Evolutionary conservation across 768 basidiomycete genomes (phyloP).

Genomic region (Lactarius sanguifluus): DNA sequence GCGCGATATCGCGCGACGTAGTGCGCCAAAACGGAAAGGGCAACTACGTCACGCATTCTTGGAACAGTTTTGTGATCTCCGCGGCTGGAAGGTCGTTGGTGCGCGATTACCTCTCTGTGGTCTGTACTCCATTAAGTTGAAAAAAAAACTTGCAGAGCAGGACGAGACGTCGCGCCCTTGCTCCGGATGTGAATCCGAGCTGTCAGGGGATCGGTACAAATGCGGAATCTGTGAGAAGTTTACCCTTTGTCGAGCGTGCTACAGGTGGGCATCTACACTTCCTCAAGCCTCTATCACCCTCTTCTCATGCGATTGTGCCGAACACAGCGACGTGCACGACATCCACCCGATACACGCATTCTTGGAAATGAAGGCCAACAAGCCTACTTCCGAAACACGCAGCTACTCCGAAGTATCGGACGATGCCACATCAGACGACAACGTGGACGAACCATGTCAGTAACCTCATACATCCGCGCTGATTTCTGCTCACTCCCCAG

Average conservation of each 20-base stretch:
- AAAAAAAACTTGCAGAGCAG: constrained; percentile 52
- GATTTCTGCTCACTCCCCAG: background rate
- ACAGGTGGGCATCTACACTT: constrained; percentile 47
- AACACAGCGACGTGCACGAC: constrained; percentile 77
- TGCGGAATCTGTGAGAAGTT: constrained; percentile 80
- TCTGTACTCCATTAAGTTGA: constrained; percentile 6
- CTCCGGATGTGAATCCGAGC: constrained; percentile 70
- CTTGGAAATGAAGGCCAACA: constrained; percentile 71
- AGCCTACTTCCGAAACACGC: constrained; percentile 39
- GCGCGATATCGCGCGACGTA: constrained; percentile 53
- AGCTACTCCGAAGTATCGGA: constrained; percentile 42
- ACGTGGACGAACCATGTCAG: constrained; percentile 26
- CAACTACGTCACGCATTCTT: constrained; percentile 79
- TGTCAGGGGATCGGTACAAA: constrained; percentile 73
- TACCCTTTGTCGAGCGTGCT: constrained; percentile 80
- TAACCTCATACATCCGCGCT: constrained; percentile 1
- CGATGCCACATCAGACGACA: constrained; percentile 25
- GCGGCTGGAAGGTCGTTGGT: constrained; percentile 90
- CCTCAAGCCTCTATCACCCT: background rate
- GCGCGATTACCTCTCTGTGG: constrained; percentile 36
- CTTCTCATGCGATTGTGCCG: constrained; percentile 17
- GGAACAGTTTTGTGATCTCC: constrained; percentile 82
- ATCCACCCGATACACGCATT: constrained; percentile 90
- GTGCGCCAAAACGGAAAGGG: constrained; percentile 70
- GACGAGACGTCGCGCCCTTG: constrained; percentile 65